phyloP scores from a whole-genome alignment of 345 rosid species.

The Ceriops zippeliana region DNA sequence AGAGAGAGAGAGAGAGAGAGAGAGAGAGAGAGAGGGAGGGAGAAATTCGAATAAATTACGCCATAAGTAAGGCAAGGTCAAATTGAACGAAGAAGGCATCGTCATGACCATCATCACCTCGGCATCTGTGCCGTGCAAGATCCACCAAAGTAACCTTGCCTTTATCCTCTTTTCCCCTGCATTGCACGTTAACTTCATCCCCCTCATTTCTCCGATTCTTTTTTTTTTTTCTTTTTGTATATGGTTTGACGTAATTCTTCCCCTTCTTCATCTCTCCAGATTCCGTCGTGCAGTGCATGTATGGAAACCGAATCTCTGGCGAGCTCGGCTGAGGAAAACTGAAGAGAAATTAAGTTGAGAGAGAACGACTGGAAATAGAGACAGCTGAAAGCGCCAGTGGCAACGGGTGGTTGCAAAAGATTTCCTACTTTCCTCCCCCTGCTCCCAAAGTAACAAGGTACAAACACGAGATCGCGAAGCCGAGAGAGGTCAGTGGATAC shows the following conservation, averaged over 20 bases:
- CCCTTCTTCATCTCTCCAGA: constrained; percentile 6
- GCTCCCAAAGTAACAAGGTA: too few species aligned
- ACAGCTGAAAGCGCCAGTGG: too few species aligned
- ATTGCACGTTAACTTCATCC: constrained; percentile 53
- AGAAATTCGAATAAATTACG: constrained; percentile 46
- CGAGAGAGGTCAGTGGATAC: too few species aligned
- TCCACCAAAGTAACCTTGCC: constrained; percentile 26
- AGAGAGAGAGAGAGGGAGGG: constrained; percentile 2
- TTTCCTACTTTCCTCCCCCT: too few species aligned
- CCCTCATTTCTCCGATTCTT: constrained; percentile 1
- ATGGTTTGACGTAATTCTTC: not conserved
- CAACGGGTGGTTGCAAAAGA: too few species aligned
- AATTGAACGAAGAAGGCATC: constrained; percentile 38
- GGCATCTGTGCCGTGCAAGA: constrained; percentile 49
- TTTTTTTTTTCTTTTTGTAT: not conserved
- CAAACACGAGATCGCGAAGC: too few species aligned
- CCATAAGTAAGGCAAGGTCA: constrained; percentile 50
- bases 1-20: too few species aligned
- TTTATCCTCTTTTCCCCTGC: constrained; percentile 43
- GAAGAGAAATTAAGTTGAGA: constrained; percentile 5
- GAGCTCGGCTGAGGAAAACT: constrained; percentile 21
- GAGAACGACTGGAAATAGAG: not conserved
- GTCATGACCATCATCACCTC: constrained; percentile 14
- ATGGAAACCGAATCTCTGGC: constrained; percentile 32
- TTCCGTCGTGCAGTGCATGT: not conserved